Conservation (phyloP, 805 yeast species). For the Hemisphaericaspora nanyangensis region DNA sequence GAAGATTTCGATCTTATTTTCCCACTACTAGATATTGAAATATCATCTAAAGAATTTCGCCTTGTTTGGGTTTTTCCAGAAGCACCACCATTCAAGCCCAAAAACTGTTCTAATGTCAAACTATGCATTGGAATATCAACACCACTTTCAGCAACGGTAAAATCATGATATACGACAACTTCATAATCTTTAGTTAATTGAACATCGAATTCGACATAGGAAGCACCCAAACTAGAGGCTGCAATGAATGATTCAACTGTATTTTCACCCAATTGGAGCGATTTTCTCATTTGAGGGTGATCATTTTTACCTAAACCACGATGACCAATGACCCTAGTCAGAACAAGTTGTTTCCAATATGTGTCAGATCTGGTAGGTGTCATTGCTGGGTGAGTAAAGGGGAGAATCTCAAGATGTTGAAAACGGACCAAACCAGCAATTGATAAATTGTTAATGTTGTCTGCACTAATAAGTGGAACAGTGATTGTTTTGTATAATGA, state of each 20-base stretch:
- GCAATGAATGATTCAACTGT: slow-evolving; percentile 93
- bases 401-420: slow-evolving; percentile 65
- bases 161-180: slow-evolving; percentile 94
- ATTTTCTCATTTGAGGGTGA: slow-evolving; percentile 58
- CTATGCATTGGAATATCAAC: slow-evolving; percentile 96
- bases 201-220: slow-evolving; percentile 95
- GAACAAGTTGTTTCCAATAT: slow-evolving; percentile 86
- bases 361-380: slow-evolving; percentile 65
- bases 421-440: slow-evolving; percentile 75
- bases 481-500: slow-evolving; percentile 64
- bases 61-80: slow-evolving; percentile 8
- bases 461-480: slow-evolving; percentile 72
- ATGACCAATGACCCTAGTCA: slow-evolving; percentile 92
- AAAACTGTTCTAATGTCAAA: slow-evolving; percentile 83
- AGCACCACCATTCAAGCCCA: slow-evolving; percentile 42
- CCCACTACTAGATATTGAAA: background rate
- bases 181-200: slow-evolving; percentile 87
- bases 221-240: slow-evolving; percentile 94
- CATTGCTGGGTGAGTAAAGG: slow-evolving; percentile 71
- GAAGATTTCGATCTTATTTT: slow-evolving; percentile 37
- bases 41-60: slow-evolving; percentile 1
- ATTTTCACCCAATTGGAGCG: slow-evolving; percentile 91
- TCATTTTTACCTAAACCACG: slow-evolving; percentile 91
- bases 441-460: slow-evolving; percentile 66
- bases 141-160: slow-evolving; percentile 91